A percentile compares a stretch with the other conserved stretches of the same genome.
These are phyloP conservation scores for Leptoxyphium fumago DNA, from an alignment of 2,329 filamentous ascomycete genomes.

Conservation along the genomic window DNA sequence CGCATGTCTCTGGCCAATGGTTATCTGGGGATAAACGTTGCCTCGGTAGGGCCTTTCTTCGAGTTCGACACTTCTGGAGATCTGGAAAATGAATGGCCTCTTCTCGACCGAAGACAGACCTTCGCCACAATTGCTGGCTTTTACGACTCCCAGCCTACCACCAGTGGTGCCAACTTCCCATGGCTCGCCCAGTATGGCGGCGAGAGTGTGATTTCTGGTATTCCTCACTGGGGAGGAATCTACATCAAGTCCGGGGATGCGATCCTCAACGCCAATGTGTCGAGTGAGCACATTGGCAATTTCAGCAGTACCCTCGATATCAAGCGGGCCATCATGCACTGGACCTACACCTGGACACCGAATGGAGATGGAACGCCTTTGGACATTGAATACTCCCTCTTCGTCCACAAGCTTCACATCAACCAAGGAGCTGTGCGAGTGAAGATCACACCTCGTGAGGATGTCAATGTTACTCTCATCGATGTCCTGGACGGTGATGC, in stretches of 20 bases:
- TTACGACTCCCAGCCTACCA: conserved; percentile 44
- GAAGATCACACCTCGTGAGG: conserved; percentile 39
- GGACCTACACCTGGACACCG: conserved; percentile 54
- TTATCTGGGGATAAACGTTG: conserved; percentile 49
- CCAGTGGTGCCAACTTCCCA: conserved; percentile 47
- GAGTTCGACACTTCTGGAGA: conserved; percentile 44
- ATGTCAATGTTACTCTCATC: conserved; percentile 43
- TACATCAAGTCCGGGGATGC: conserved; percentile 40
- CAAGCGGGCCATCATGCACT: conserved; percentile 46
- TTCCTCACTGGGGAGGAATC: conserved; percentile 53
- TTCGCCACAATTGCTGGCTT: conserved; percentile 57
- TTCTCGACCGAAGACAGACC: conserved; percentile 47
- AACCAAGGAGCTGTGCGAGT: conserved; percentile 48
- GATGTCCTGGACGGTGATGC: conserved; percentile 55
- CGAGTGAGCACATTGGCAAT: conserved; percentile 41
- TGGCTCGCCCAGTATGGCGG: conserved; percentile 57
- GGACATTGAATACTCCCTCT: conserved; percentile 49
- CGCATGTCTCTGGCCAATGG: conserved; percentile 48
- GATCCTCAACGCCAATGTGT: conserved; percentile 46
- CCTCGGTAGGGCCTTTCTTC: conserved; percentile 49
- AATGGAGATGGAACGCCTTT: conserved; percentile 30
- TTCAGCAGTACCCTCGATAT: conserved; percentile 50
- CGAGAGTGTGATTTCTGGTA: conserved; percentile 55
- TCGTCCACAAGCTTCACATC: conserved; percentile 48
- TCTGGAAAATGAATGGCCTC: conserved; percentile 47